A percentile compares a stretch with the other conserved stretches of the same genome.
These are phyloP conservation scores for Striga hermonthica DNA, from an alignment of 305 asterid species.

Conservation along the genomic window DNA sequence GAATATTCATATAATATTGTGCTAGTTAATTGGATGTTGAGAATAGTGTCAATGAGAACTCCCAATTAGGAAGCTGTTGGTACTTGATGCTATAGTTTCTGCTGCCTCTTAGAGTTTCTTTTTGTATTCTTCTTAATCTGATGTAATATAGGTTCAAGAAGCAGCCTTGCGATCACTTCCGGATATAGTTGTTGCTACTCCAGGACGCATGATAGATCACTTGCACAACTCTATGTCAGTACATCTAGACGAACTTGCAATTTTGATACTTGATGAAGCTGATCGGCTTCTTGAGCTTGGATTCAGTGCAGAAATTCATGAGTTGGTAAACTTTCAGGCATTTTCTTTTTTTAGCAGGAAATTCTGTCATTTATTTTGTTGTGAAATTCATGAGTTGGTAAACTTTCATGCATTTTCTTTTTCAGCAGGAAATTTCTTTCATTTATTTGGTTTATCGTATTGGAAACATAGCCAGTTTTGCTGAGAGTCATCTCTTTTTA, in stretches of 20 bases:
- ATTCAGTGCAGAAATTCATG: slow-evolving; percentile 77
- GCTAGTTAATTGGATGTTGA: too few relatives aligned
- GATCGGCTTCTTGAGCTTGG: slow-evolving; percentile 96
- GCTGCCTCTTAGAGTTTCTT: background rate
- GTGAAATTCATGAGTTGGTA: too few relatives aligned
- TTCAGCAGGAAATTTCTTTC: too few relatives aligned
- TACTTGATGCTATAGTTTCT: slow-evolving; percentile 7
- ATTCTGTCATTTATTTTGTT: too few relatives aligned
- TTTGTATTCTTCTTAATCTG: slow-evolving; percentile 30
- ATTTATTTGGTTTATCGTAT: slow-evolving; percentile 8
- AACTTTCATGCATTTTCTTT: too few relatives aligned
- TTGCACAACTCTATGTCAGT: slow-evolving; percentile 86
- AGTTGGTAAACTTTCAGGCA: slow-evolving; percentile 55
- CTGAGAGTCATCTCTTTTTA: too few relatives aligned
- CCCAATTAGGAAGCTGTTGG: too few relatives aligned
- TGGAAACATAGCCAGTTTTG: background rate
- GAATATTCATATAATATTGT: too few relatives aligned
- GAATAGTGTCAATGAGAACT: too few relatives aligned
- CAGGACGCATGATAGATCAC: slow-evolving; percentile 98
- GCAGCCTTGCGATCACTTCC: slow-evolving; percentile 78
- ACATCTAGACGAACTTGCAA: slow-evolving; percentile 90
- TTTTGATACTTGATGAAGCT: slow-evolving; percentile 94
- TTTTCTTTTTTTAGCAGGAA: slow-evolving; percentile 15
- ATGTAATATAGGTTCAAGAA: slow-evolving; percentile 66
- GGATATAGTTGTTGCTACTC: slow-evolving; percentile 97